Percentiles rank a stretch among this genome's conserved stretches.
Evolutionary conservation across 2,329 filamentous ascomycete species (phyloP).

Genomic region (Exophiala sp.): DNA sequence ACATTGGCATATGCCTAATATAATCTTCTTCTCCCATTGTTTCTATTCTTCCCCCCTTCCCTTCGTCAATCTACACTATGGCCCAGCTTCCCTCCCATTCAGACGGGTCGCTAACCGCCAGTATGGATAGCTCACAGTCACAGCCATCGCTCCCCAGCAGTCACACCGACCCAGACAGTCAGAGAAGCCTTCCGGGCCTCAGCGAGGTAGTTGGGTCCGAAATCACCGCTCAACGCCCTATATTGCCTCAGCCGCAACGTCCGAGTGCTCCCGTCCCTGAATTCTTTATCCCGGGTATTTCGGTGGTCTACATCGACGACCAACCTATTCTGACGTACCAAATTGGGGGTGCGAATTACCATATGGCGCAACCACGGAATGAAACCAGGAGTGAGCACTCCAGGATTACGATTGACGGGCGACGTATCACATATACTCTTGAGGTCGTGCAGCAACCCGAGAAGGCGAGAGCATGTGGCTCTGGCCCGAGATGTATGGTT

Average conservation of each 20-base stretch:
- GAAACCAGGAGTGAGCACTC: conserved; percentile 50
- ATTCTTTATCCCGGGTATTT: conserved; percentile 18
- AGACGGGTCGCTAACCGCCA: neutral
- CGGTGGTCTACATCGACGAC: conserved; percentile 17
- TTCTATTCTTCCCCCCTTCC: neutral
- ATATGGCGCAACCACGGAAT: conserved; percentile 48
- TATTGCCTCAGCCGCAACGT: conserved; percentile 12
- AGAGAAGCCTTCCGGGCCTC: conserved; percentile 11
- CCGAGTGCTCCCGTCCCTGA: conserved; percentile 1
- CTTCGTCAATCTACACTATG: neutral
- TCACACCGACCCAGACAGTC: neutral
- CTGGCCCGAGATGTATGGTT: conserved; percentile 81
- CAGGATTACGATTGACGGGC: conserved; percentile 66
- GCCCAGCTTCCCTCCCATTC: neutral
- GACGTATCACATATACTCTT: conserved; percentile 72
- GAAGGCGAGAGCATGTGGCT: conserved; percentile 88
- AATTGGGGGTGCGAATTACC: conserved; percentile 32
- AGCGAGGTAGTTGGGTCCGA: conserved; percentile 13
- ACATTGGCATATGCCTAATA: neutral
- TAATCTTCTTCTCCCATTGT: neutral
- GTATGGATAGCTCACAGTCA: conserved; percentile 7
- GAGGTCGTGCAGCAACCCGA: conserved; percentile 90
- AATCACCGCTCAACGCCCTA: conserved; percentile 6
- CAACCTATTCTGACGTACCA: conserved; percentile 18
- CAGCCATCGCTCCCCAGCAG: neutral